Conservation (phyloP, 1,139 yeast genomes). For the Zygosaccharomyces sapae region DNA sequence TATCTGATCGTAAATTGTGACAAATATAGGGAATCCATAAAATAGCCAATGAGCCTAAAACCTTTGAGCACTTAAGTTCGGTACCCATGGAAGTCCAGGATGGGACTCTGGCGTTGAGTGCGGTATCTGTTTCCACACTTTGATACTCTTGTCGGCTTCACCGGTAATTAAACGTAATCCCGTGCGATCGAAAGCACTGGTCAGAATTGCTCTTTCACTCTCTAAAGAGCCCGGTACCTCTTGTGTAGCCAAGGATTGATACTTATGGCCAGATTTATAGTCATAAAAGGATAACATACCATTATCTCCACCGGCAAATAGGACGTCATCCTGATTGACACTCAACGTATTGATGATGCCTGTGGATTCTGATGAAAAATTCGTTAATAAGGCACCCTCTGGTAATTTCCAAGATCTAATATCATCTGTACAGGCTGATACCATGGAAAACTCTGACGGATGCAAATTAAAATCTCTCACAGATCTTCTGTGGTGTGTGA, state of each 20-base stretch:
- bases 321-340: conserved; percentile 60
- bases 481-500: conserved; percentile 83
- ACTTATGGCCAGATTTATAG: conserved; percentile 62
- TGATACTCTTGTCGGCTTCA: conserved; percentile 84
- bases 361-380: conserved; percentile 45
- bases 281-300: conserved; percentile 78
- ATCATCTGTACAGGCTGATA: conserved; percentile 75
- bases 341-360: conserved; percentile 66
- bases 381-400: conserved; percentile 63
- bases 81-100: conserved; percentile 50
- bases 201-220: conserved; percentile 63
- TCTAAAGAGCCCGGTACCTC: conserved; percentile 68
- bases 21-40: not conserved
- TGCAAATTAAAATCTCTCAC: conserved; percentile 70
- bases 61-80: conserved; percentile 33
- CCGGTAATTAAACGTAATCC: conserved; percentile 82
- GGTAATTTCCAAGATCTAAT: conserved; percentile 83
- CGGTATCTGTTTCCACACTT: conserved; percentile 68
- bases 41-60: conserved; percentile 15
- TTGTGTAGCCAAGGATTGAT: conserved; percentile 50
- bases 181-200: conserved; percentile 72
- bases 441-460: conserved; percentile 70
- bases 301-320: conserved; percentile 81
- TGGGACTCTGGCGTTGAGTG: conserved; percentile 44
- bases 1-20: not conserved